Evolutionary conservation across 106 monocot genomes (phyloP).

Genomic region (Agapanthus africanus): DNA sequence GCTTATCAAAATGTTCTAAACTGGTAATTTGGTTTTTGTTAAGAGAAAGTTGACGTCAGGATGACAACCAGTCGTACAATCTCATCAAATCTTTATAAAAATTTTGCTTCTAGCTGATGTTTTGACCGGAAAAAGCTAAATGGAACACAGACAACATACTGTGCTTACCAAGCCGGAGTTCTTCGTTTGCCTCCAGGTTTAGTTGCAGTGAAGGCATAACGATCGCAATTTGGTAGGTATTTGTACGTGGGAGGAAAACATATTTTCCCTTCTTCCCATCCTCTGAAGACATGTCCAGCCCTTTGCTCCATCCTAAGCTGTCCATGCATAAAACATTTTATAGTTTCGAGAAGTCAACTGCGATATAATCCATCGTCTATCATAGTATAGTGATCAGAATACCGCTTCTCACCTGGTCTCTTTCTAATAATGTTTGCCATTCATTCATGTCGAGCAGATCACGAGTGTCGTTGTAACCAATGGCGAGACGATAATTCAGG

Average conservation of each 20-base stretch:
- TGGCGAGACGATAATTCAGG: conserved; percentile 59
- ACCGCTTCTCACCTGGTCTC: conserved; percentile 22
- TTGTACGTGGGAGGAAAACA: conserved; percentile 50
- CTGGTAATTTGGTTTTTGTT: background rate
- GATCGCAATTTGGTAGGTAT: conserved; percentile 31
- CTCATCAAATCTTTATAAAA: too few species aligned
- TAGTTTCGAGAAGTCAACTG: background rate
- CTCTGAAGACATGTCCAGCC: conserved; percentile 26
- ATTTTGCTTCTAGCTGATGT: too few species aligned
- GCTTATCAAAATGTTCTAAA: too few species aligned
- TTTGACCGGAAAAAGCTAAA: background rate
- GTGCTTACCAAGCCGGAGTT: conserved; percentile 39
- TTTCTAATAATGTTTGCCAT: conserved; percentile 27
- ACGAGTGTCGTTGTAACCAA: conserved; percentile 10
- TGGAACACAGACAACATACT: background rate
- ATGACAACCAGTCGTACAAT: too few species aligned
- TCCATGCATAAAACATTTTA: background rate
- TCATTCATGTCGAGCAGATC: conserved; percentile 19
- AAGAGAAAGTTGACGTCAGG: background rate
- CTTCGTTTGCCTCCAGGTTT: conserved; percentile 30
- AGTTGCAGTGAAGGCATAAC: conserved; percentile 23
- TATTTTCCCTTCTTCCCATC: conserved; percentile 43
- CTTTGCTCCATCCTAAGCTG: conserved; percentile 39
- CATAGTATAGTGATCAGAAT: background rate
- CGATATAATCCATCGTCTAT: background rate